Conservation (phyloP, 805 yeast species). For the Ogataea dorogensis region DNA sequence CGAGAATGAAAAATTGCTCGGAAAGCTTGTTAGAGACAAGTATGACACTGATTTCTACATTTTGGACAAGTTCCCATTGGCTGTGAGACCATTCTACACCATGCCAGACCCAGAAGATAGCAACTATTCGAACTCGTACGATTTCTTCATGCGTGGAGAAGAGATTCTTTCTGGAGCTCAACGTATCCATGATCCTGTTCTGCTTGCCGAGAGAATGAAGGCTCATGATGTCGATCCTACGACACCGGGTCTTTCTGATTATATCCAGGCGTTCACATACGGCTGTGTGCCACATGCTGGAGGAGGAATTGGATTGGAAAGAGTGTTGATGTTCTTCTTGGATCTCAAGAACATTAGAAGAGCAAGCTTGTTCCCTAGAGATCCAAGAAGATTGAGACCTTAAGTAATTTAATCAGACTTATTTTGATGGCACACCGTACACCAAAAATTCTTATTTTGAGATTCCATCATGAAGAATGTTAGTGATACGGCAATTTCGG, state of each 20-base stretch:
- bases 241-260: conserved; percentile 82
- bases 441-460: conserved; percentile 1
- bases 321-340: conserved; percentile 97
- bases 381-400: conserved; percentile 92
- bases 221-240: conserved; percentile 80
- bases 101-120: conserved; percentile 97
- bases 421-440: no score
- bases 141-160: conserved; percentile 99
- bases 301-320: conserved; percentile 98
- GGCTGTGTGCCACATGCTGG: conserved; percentile 99
- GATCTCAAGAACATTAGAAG: conserved; percentile 97
- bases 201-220: conserved; percentile 77
- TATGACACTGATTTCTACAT: conserved; percentile 97
- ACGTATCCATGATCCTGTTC: conserved; percentile 92
- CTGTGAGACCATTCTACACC: conserved; percentile 96
- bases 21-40: conserved; percentile 86
- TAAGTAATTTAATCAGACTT: conserved; percentile 28
- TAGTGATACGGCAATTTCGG: not conserved
- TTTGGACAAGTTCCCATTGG: conserved; percentile 96
- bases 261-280: conserved; percentile 86
- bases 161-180: conserved; percentile 99
- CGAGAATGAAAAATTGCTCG: conserved; percentile 91
- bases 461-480: conserved; percentile 2
- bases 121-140: conserved; percentile 94
- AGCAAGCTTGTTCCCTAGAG: conserved; percentile 99